Base-by-base conservation (phyloP, 2,329 filamentous ascomycete species). In the Alternaria incomplexa region DNA sequence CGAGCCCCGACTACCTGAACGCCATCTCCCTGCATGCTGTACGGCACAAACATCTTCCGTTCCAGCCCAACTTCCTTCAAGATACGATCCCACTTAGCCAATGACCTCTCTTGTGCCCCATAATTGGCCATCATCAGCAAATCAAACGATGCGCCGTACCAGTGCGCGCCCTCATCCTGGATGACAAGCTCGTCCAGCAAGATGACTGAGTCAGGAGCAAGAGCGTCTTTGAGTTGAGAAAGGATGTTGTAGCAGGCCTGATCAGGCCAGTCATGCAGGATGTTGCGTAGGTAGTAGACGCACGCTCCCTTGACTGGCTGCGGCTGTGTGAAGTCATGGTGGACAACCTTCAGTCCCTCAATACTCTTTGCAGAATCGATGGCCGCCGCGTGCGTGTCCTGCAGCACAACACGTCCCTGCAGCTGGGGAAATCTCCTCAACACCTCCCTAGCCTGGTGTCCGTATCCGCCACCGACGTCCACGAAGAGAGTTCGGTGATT, bases 51-150 rank as follows among this genome's bases (percentile, higher is more conserved):
- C 5, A 15, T 25, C 15, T 61, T 61, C 6, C 58, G 58, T 50
- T 61, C 58, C 17, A 61, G n/a, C 30, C 58, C 58, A n/a, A 56
- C 58, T 30, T 43, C 44, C 11, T 51, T 52, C 11, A 61, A 22
- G n/a, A 61, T 28, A 11, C 45, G 32, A 56, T 61, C 58, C 58
- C 58, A 61, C 32, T 61, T 53, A 23, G n/a, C 22, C 25, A 61
- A 52, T 15, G 52, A 56, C 44, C 58, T 50, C 32, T 61, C 58
- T 17, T 53, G 45, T 13, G 58, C 58, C 3, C 58, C 58, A 6
- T 61, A 61, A 22, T 61, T 61, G 15, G 52, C 58, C 58, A 61
- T 61, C 58, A 61, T 61, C 17, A 61, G 58, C 20, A 61, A 8
- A 61, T 61, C 58, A 20, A 51, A 50, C 11, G 52, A 61, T 20